phyloP scores from a whole-genome alignment of 2,329 filamentous ascomycete species.

The Scytalidium sp. region DNA sequence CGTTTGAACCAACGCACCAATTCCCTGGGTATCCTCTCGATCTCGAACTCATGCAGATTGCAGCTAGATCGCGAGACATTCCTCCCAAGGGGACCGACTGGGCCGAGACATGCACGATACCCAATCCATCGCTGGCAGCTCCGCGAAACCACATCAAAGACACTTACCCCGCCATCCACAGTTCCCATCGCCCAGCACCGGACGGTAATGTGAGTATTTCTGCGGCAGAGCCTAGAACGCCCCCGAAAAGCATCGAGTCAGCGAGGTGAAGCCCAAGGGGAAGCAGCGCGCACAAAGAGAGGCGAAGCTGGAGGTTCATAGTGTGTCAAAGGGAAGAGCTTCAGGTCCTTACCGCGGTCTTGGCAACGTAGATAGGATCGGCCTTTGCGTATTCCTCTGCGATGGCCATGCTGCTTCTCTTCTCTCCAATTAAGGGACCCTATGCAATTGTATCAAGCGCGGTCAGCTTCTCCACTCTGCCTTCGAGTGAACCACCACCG shows the following conservation, averaged over 20 bases:
- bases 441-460: constrained; percentile 35
- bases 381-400: constrained; percentile 84
- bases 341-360: constrained; percentile 72
- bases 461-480: too few species aligned
- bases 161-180: constrained; percentile 94
- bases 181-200: constrained; percentile 87
- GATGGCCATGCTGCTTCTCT: constrained; percentile 73
- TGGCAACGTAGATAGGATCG: constrained; percentile 79
- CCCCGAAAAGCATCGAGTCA: background rate
- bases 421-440: constrained; percentile 81
- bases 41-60: too few species aligned
- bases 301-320: constrained; percentile 6
- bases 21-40: too few species aligned
- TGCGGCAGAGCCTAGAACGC: constrained; percentile 75
- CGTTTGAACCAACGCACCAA: too few species aligned
- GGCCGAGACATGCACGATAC: too few species aligned
- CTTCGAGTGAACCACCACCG: too few species aligned
- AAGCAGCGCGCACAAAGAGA: background rate
- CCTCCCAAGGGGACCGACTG: too few species aligned
- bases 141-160: too few species aligned
- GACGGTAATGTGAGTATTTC: constrained; percentile 84
- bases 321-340: too few species aligned
- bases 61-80: too few species aligned
- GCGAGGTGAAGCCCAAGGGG: background rate
- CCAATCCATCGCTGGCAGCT: too few species aligned